phyloP scores from a whole-genome alignment of 768 basidiomycete genomes.

The Xerocomus spinulosus region DNA sequence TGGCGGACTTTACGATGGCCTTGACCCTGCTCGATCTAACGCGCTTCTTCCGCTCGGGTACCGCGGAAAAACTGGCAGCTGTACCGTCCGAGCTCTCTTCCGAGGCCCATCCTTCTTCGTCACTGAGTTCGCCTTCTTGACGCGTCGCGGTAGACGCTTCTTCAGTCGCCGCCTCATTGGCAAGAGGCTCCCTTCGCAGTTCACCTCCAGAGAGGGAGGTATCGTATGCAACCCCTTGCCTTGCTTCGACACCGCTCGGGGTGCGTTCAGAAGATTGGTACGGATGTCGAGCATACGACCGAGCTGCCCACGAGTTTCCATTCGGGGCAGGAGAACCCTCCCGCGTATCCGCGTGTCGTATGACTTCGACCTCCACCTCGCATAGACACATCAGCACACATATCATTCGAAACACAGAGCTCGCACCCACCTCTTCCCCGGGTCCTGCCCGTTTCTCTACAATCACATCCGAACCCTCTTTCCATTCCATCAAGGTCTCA shows the following conservation, averaged over 20 bases:
- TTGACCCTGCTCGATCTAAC: conserved; percentile 23
- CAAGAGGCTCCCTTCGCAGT: conserved; percentile 4
- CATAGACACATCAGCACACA: conserved; percentile 12
- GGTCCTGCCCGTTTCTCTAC: conserved; percentile 57
- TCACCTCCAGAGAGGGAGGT: conserved; percentile 15
- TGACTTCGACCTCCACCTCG: conserved; percentile 62
- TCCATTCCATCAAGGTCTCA: conserved; percentile 50
- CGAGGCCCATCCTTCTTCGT: conserved; percentile 63
- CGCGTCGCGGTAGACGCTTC: conserved; percentile 1
- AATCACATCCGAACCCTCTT: conserved; percentile 63
- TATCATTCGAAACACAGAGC: neutral
- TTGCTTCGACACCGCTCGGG: conserved; percentile 24
- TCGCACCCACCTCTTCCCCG: conserved; percentile 58
- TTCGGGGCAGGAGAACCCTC: conserved; percentile 3
- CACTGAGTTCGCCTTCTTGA: conserved; percentile 29
- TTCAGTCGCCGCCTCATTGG: neutral
- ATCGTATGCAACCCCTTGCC: conserved; percentile 15
- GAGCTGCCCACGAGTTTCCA: conserved; percentile 2
- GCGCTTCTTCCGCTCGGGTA: conserved; percentile 22
- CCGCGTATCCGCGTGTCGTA: conserved; percentile 38
- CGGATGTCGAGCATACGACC: conserved; percentile 10
- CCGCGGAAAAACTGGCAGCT: conserved; percentile 5
- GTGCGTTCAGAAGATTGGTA: conserved; percentile 16
- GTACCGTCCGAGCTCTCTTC: conserved; percentile 39
- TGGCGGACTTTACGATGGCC: neutral